These are phyloP conservation scores for Beauveria varroae DNA, from an alignment of 2,329 filamentous ascomycete genomes.

Conservation along the genomic window DNA sequence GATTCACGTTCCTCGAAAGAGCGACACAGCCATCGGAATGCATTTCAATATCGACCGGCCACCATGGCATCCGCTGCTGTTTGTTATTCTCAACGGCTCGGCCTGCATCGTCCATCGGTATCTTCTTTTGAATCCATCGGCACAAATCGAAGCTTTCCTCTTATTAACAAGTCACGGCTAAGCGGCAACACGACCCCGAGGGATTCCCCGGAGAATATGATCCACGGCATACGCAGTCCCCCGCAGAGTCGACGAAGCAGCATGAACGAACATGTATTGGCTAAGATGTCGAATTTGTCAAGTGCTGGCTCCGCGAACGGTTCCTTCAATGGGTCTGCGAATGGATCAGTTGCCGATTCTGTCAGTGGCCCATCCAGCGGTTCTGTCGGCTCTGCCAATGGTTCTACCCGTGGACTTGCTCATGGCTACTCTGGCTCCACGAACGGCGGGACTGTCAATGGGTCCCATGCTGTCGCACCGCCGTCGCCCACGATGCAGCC, in stretches of 20 bases:
- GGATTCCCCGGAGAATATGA: constrained; percentile 41
- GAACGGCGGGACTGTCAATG: constrained; percentile 16
- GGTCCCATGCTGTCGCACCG: constrained; percentile 23
- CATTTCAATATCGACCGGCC: constrained; percentile 1
- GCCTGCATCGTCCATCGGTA: constrained; percentile 45
- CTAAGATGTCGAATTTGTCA: not conserved
- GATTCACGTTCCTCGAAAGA: constrained; percentile 15
- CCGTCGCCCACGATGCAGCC: constrained; percentile 36
- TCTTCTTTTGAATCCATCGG: constrained; percentile 51
- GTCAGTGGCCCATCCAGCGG: not conserved
- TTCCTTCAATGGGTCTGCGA: not conserved
- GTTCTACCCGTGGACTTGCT: not conserved
- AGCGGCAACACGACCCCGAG: constrained; percentile 41
- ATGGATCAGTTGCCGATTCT: not conserved
- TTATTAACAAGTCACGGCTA: constrained; percentile 45
- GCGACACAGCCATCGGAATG: constrained; percentile 13
- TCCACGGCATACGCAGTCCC: constrained; percentile 18
- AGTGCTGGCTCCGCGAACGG: not conserved
- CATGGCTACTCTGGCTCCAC: not conserved
- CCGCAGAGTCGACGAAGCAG: constrained; percentile 2
- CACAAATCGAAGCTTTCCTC: constrained; percentile 54
- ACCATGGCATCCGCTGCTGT: not conserved
- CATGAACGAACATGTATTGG: constrained; percentile 2
- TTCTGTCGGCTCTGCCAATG: not conserved
- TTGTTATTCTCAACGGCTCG: constrained; percentile 12